Evolutionary conservation across 164 flowering plant species (phyloP), one percentile per base, ranked within the genome.

Genomic region (Sextonia rubra): DNA sequence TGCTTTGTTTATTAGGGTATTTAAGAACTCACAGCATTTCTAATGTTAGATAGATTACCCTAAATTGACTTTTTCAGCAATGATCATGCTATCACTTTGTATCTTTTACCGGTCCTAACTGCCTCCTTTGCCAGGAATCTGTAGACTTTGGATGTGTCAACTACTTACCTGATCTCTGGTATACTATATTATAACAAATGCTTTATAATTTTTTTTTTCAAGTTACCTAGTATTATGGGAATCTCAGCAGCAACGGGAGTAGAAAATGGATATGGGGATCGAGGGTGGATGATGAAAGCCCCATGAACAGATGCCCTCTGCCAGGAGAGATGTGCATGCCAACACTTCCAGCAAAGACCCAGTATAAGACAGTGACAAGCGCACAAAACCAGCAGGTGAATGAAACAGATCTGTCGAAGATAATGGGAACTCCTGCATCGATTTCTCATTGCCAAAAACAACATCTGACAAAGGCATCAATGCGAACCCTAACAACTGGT

Each of bases 351-450:
- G 94, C 9, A 82, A 79, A 70, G 85, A 77, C 27, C 97, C 99
- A 72, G 12, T 44, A 74, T 89, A 93, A 0, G 85, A 75, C 32
- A 95, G 82, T 18, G 97, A 86, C 69, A 95, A 73, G 64, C 84
- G 85, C 37, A 95, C 93, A 74, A 86, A 90, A 61, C 99, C 99
- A 0, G 98, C 88, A 0, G 99, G 99, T 23, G 99, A 95, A 79
- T 95, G 98, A 82, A 89, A 91, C 20, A 95, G 78, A 82, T 95
- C 97, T 20, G 90, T 87, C 0, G 99, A 91, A 18, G 99, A 91
- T 22, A 95, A 89, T 27, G 93, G 76, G 72, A 95, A 95, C 73
- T 93, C 99, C 73, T 85, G 88, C 71, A 82, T 88, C 64, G 90
- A 37, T 79, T 82, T 89, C 70, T 94, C 93, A 74, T 86, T 84